Percentiles rank a stretch among this genome's conserved stretches.
Conservation (phyloP, 1,139 yeast species). For the Pichia inconspicua region DNA sequence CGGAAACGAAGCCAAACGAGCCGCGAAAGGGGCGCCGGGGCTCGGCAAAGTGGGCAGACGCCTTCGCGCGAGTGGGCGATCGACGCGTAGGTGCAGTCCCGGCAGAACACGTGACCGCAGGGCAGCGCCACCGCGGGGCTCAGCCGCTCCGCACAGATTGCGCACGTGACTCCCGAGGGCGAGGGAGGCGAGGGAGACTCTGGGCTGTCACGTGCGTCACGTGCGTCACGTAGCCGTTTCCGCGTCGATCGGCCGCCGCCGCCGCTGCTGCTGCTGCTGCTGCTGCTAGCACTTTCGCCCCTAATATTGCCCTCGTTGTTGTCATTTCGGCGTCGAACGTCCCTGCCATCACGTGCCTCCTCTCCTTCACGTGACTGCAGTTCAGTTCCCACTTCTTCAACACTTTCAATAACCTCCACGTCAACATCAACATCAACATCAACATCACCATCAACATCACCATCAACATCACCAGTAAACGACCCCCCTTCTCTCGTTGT, state of each 20-base stretch:
- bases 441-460: background rate
- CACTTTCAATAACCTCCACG: constrained; percentile 23
- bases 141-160: constrained; percentile 48
- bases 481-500: background rate
- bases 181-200: too few relatives aligned
- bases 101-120: constrained; percentile 51
- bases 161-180: too few relatives aligned
- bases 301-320: too few relatives aligned
- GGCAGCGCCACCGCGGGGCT: constrained; percentile 38
- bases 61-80: constrained; percentile 26
- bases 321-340: too few relatives aligned
- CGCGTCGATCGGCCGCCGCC: background rate
- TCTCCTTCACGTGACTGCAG: background rate
- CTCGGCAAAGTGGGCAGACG: constrained; percentile 42
- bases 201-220: too few relatives aligned
- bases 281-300: too few relatives aligned
- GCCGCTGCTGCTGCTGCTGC: too few relatives aligned
- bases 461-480: background rate
- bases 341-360: too few relatives aligned
- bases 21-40: constrained; percentile 28
- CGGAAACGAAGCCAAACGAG: background rate
- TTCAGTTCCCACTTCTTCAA: background rate
- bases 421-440: constrained; percentile 15
- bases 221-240: background rate
- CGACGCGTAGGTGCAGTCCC: constrained; percentile 42